phyloP scores from a whole-genome alignment of 2,329 filamentous ascomycete genomes.

The Neonectria faginata region DNA sequence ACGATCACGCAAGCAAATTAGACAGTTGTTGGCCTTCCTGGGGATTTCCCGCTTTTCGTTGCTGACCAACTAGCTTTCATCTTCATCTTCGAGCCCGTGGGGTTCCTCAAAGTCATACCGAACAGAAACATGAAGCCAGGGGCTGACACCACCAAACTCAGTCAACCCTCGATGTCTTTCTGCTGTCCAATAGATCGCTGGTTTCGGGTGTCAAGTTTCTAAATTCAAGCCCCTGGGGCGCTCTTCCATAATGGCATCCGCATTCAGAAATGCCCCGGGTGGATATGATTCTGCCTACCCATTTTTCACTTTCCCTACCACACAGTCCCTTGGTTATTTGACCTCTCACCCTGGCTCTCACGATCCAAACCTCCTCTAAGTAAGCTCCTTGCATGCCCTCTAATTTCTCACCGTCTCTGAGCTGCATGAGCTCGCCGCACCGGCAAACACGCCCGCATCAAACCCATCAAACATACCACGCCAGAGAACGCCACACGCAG shows the following conservation, averaged over 20 bases:
- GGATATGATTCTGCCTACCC: not conserved
- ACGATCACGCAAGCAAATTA: conserved; percentile 5
- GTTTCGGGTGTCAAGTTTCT: conserved; percentile 7
- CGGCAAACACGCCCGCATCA: conserved; percentile 18
- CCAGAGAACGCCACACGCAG: conserved; percentile 21
- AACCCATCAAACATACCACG: conserved; percentile 14
- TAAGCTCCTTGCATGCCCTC: not conserved
- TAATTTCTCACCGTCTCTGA: not conserved
- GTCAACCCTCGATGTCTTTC: conserved; percentile 18
- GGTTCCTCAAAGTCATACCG: conserved; percentile 3
- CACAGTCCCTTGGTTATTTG: not conserved
- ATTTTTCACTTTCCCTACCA: not conserved
- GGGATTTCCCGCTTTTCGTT: not conserved
- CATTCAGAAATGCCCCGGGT: not conserved
- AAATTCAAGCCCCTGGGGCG: conserved; percentile 15
- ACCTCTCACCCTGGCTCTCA: conserved; percentile 1
- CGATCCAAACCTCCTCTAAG: not conserved
- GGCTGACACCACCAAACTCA: conserved; percentile 25
- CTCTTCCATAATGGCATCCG: conserved; percentile 7
- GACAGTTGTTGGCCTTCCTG: not conserved
- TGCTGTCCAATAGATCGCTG: conserved; percentile 18
- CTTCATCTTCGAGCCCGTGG: conserved; percentile 3
- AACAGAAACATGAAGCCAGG: conserved; percentile 13
- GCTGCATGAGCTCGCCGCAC: conserved; percentile 12
- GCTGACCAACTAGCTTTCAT: not conserved